Evolutionary conservation across 441 rosid genomes (phyloP), one percentile per base, ranked within the genome.

Genomic region (Euphorbia schlechtendalii): DNA sequence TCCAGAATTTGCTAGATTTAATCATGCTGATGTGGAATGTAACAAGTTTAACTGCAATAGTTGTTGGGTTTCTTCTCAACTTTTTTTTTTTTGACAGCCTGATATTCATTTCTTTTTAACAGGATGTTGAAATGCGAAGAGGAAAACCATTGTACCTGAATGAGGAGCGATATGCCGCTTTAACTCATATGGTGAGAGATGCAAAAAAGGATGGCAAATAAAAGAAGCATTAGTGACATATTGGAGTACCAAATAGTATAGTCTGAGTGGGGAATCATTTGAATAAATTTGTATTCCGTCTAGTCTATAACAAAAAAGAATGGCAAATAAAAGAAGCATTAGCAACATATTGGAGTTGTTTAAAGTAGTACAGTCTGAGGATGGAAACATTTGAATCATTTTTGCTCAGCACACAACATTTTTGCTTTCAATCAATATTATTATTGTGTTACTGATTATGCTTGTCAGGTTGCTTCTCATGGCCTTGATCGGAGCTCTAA

Each of bases 61-160:
- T n/a, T n/a, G n/a, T n/a, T n/a, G n/a, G n/a, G n/a, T n/a, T n/a
- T n/a, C n/a, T n/a, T n/a, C n/a, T n/a, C n/a, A n/a, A n/a, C n/a
- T n/a, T n/a, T n/a, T n/a, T n/a, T n/a, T n/a, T n/a, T n/a, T 13
- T n/a, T 49, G 54, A 18, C 8, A 18, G 20, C 20, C 4, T 20
- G 10, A 3, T 22, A 8, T 6, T 60, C 17, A 3, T 18, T 18
- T 51, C 30, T 65, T 49, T 65, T 77, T 79, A 18, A 53, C 78
- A 95, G 99, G 99, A 95, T 72, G 22, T 70, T 24, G 92, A 83
- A 17, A 83, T 89, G 91, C 59, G 1, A 0, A 82, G 99, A 70
- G 99, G 99, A 73, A 95, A 87, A 74, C 98, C 96, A 15, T 79
- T 95, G 24, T 95, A 85, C 81, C 77, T 95, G 75, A 92, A 92